Base-by-base conservation (phyloP, 257 asterid species). In the Solanum corneliomulleri region DNA sequence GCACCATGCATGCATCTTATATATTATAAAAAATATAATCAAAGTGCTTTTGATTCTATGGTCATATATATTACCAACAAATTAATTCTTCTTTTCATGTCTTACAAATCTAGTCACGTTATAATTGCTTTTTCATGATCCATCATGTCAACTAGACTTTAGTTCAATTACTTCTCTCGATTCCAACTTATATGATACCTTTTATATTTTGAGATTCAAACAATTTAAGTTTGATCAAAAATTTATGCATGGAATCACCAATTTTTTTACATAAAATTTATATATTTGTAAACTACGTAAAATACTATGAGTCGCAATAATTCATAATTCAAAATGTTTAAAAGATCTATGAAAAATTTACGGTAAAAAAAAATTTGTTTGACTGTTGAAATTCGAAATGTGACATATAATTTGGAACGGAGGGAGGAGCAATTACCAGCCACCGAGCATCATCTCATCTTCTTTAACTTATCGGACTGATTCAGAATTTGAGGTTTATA, bases 91-190 rank as follows among this genome's bases (percentile, higher is more conserved):
- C 25, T 78, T 77, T 47, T 9, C 16, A 77, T 42, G 29, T 77
- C 52, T 80, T 47, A 27, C 18, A 27, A 15, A 9, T 25, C 39
- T 78, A 20, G 68, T 80, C 85, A 47, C 11, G 20, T 56, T 33
- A 29, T 29, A 29, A 47, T 47, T 74, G 11, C 69, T 29, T 80
- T 80, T 47, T 20, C 62, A 47, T 80, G 85, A 47, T 80, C 85
- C 84, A 29, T 78, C 84, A 27, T 80, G 85, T 80, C 85, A 80
- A 80, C 44, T 80, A 47, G 44, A 80, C 69, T 47, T 47, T 49
- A 29, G n/a, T 77, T 80, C 18, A 47, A 80, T 44, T 52, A 5
- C 39, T 35, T 3, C 0, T 1, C 1, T 35, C 1, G 5, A 0
- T 1, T 1, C 6, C 39, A 37, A 37, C 6, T 37, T 37, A 37